Percentiles rank a stretch among this genome's conserved stretches.
These are phyloP conservation scores for Suillus americanus DNA, from an alignment of 768 basidiomycete genomes.

Conservation along the genomic window DNA sequence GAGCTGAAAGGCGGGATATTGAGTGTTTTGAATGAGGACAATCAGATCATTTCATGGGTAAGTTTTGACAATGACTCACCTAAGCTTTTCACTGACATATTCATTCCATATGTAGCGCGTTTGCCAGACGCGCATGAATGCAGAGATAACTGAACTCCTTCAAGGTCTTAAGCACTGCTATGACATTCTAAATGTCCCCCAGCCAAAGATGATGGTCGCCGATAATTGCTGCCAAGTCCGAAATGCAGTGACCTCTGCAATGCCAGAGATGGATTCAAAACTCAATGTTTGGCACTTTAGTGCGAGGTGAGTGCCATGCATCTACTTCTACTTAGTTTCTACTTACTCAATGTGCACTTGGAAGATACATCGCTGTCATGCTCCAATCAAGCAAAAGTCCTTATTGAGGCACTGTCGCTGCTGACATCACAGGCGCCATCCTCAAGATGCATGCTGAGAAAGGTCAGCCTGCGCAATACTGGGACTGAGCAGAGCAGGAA, in stretches of 20 bases:
- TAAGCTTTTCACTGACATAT: too few relatives aligned
- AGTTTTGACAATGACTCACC: conserved; percentile 5
- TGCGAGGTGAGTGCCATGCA: conserved; percentile 12
- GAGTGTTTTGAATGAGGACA: conserved; percentile 17
- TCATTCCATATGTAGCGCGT: conserved; percentile 7
- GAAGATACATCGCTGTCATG: conserved; percentile 13
- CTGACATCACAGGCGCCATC: conserved; percentile 14
- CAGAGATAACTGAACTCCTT: conserved; percentile 16
- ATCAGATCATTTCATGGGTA: conserved; percentile 17
- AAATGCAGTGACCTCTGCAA: conserved; percentile 3
- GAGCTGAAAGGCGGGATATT: conserved; percentile 15
- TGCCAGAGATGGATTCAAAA: conserved; percentile 3
- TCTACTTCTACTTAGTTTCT: too few relatives aligned
- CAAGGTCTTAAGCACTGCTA: conserved; percentile 10
- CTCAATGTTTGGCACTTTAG: conserved; percentile 23
- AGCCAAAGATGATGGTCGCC: conserved; percentile 15
- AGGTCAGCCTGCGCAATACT: too few relatives aligned
- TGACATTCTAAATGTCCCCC: conserved; percentile 6
- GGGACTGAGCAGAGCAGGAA: too few relatives aligned
- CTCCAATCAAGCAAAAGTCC: conserved; percentile 13
- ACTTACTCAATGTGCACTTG: too few relatives aligned
- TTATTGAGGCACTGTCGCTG: not conserved
- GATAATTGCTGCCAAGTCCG: conserved; percentile 25
- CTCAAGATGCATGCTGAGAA: conserved; percentile 4
- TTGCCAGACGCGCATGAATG: conserved; percentile 14